These are phyloP conservation scores for Cylindrotheca fusiformis DNA, from an alignment of 108 stramenopile genomes.

Conservation along the genomic window DNA sequence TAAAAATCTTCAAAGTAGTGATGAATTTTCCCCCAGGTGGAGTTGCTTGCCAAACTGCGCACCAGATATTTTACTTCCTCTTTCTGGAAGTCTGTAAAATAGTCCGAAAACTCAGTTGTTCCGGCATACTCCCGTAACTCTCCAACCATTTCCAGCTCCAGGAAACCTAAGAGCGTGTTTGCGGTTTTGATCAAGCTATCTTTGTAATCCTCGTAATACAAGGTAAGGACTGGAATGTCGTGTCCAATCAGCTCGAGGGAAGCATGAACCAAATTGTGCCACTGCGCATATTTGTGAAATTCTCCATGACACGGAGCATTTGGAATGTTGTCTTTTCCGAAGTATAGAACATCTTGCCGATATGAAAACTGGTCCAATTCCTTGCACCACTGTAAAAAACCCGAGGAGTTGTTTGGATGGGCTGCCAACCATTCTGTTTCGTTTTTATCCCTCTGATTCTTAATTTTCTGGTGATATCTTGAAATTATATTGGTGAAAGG, in stretches of 20 bases:
- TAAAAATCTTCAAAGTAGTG: constrained; percentile 47
- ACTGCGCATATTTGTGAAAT: constrained; percentile 73
- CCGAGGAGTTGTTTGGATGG: constrained; percentile 28
- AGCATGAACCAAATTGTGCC: constrained; percentile 76
- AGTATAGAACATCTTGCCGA: constrained; percentile 16
- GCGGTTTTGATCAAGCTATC: constrained; percentile 46
- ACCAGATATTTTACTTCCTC: constrained; percentile 10
- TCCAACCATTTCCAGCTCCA: constrained; percentile 35
- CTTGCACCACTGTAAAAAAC: constrained; percentile 43
- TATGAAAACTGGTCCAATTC: constrained; percentile 7
- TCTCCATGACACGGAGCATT: constrained; percentile 72
- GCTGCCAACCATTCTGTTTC: constrained; percentile 17
- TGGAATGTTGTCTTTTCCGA: constrained; percentile 28
- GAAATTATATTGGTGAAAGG: constrained; percentile 73
- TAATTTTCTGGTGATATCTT: constrained; percentile 59
- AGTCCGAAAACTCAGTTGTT: constrained; percentile 17
- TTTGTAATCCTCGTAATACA: constrained; percentile 81
- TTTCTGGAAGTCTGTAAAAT: constrained; percentile 20
- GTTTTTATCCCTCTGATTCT: constrained; percentile 27
- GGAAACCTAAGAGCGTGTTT: constrained; percentile 50
- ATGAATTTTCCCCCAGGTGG: constrained; percentile 28
- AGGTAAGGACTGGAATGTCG: constrained; percentile 46
- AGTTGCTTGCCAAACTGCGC: constrained; percentile 16
- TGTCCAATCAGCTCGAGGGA: constrained; percentile 24
- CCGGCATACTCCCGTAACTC: constrained; percentile 20